Evolutionary conservation across 345 rosid species (phyloP).

Genomic region (Barbarea vulgaris): DNA sequence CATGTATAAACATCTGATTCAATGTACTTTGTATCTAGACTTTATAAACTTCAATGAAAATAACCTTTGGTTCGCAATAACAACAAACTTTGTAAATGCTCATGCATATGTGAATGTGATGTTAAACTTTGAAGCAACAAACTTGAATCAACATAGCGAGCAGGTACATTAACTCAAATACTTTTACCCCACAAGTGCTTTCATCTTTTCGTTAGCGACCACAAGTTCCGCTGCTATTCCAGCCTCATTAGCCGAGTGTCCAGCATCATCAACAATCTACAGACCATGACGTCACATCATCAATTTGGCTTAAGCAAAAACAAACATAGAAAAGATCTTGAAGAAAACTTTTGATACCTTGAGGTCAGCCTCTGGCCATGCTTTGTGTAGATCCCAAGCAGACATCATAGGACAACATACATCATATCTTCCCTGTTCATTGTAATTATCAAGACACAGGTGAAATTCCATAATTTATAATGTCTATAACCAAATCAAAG

Average conservation of each 20-base stretch:
- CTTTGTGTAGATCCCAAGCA: slow-evolving; percentile 98
- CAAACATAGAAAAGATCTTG: not conserved
- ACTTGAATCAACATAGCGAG: slow-evolving; percentile 2
- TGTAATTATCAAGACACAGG: slow-evolving; percentile 18
- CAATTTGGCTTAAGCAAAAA: not conserved
- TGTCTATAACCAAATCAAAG: not conserved
- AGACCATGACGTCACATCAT: not conserved
- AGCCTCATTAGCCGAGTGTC: slow-evolving; percentile 93
- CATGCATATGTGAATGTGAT: not conserved
- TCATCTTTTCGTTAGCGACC: slow-evolving; percentile 78
- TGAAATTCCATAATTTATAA: not conserved
- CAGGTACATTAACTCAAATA: not conserved
- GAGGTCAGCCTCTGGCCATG: slow-evolving; percentile 94
- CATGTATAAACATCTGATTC: slow-evolving; percentile 10
- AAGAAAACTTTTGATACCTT: slow-evolving; percentile 49
- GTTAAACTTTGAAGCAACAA: not conserved
- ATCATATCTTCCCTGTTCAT: slow-evolving; percentile 93
- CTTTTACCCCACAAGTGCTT: slow-evolving; percentile 38
- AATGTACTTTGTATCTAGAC: not conserved
- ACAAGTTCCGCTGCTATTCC: slow-evolving; percentile 91
- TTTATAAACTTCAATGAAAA: not conserved
- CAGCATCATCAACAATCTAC: slow-evolving; percentile 83
- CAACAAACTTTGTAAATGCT: not conserved
- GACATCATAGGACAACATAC: slow-evolving; percentile 97
- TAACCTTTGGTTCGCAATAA: not conserved